These are phyloP conservation scores for Umbelopsis ramanniana DNA, from an alignment of 192 early-diverging fungal species.

Conservation along the genomic window DNA sequence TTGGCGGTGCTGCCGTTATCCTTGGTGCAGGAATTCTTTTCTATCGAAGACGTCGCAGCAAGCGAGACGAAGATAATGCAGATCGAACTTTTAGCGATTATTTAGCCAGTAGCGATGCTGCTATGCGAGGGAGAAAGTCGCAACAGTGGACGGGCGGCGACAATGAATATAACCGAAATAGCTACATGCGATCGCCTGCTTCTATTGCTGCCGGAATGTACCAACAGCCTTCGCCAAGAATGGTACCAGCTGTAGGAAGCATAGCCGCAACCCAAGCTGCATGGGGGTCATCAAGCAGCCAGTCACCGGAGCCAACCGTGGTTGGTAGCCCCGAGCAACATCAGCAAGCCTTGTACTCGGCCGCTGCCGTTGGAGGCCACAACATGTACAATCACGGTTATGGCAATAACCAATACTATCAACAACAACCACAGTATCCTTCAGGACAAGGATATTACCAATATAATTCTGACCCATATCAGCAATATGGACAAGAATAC, in stretches of 20 bases:
- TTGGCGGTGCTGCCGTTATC: neutral
- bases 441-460: constrained; percentile 2
- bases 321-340: neutral
- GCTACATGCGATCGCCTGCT: neutral
- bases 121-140: neutral
- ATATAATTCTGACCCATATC: neutral
- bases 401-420: constrained; percentile 1
- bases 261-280: neutral
- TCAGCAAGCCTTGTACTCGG: too few relatives aligned
- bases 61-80: constrained; percentile 10
- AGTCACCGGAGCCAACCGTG: neutral
- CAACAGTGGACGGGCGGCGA: neutral
- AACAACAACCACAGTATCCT: constrained; percentile 1
- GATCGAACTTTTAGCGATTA: constrained; percentile 16
- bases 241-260: constrained; percentile 2
- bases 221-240: constrained; percentile 9
- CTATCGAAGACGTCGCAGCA: neutral
- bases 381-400: neutral
- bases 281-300: neutral
- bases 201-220: constrained; percentile 14
- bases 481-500: neutral
- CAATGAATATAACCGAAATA: neutral
- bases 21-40: constrained; percentile 3
- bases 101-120: neutral
- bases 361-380: neutral